These are phyloP conservation scores for Erodium moschatum DNA, from an alignment of 441 rosid genomes.

Conservation along the genomic window DNA sequence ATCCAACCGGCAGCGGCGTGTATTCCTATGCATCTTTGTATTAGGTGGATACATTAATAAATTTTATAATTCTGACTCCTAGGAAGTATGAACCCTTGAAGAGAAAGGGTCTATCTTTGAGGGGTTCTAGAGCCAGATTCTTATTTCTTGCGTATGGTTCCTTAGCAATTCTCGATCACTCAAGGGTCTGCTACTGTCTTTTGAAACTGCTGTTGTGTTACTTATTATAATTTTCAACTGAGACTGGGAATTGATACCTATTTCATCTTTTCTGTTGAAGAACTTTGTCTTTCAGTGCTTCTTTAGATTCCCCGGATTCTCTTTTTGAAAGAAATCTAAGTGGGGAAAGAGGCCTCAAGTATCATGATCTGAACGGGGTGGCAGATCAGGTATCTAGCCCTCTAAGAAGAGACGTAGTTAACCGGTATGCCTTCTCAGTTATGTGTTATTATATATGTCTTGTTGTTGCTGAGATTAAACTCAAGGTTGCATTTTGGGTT, in stretches of 20 bases:
- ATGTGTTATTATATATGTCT: background rate
- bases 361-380: slow-evolving; percentile 33
- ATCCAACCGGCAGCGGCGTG: background rate
- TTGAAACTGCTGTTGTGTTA: background rate
- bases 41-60: background rate
- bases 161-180: background rate
- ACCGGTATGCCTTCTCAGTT: slow-evolving; percentile 31
- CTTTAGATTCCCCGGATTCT: slow-evolving; percentile 26
- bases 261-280: slow-evolving; percentile 22
- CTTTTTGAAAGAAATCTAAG: slow-evolving; percentile 23
- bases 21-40: slow-evolving; percentile 9
- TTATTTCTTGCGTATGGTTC: background rate
- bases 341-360: slow-evolving; percentile 33
- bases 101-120: background rate
- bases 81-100: background rate
- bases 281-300: slow-evolving; percentile 19
- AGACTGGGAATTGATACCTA: slow-evolving; percentile 16
- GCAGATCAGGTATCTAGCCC: slow-evolving; percentile 34
- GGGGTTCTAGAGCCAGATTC: background rate
- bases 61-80: background rate
- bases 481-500: slow-evolving; percentile 9
- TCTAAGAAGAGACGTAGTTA: slow-evolving; percentile 39
- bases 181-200: background rate
- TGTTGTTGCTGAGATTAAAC: background rate
- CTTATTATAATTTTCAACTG: background rate